Percentiles rank a stretch among this genome's conserved stretches.
These are phyloP conservation scores for Xerocomus brunneocitrinus DNA, from an alignment of 768 basidiomycete species.

Conservation along the genomic window DNA sequence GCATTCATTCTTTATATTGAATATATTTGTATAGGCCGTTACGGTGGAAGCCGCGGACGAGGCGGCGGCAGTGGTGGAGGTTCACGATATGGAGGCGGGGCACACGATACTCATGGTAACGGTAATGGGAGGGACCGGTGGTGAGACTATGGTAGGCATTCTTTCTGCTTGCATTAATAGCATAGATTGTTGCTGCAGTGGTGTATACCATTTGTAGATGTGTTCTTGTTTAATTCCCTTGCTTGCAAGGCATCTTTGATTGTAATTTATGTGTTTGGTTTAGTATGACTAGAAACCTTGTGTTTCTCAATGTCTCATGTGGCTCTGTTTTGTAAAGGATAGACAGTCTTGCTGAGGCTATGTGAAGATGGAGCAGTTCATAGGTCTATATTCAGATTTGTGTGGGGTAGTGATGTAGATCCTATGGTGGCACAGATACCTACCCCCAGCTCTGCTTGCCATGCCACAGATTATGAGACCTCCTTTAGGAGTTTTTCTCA, in stretches of 20 bases:
- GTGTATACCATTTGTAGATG: slow-evolving; percentile 25
- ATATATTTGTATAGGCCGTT: slow-evolving; percentile 48
- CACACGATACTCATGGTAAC: slow-evolving; percentile 20
- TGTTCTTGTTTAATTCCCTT: slow-evolving; percentile 5
- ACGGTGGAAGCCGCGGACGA: slow-evolving; percentile 38
- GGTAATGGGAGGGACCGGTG: slow-evolving; percentile 24
- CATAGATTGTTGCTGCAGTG: slow-evolving; percentile 20
- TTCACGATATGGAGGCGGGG: slow-evolving; percentile 21
- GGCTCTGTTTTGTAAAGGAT: no score
- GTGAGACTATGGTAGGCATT: slow-evolving; percentile 11
- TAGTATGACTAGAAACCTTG: no score
- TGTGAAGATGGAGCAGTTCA: no score
- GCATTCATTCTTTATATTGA: background rate
- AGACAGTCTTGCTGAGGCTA: no score
- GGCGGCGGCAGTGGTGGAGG: slow-evolving; percentile 22
- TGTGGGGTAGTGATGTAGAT: no score
- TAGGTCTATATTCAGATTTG: no score
- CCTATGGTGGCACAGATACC: no score
- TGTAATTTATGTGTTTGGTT: background rate
- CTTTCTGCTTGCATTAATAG: slow-evolving; percentile 6
- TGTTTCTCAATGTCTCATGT: no score
- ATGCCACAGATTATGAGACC: no score
- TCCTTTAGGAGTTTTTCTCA: no score
- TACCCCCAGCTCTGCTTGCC: no score
- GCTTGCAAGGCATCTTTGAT: background rate